Base-by-base conservation (phyloP, 116 monocot genomes). In the Trichopus zeylanicus region DNA sequence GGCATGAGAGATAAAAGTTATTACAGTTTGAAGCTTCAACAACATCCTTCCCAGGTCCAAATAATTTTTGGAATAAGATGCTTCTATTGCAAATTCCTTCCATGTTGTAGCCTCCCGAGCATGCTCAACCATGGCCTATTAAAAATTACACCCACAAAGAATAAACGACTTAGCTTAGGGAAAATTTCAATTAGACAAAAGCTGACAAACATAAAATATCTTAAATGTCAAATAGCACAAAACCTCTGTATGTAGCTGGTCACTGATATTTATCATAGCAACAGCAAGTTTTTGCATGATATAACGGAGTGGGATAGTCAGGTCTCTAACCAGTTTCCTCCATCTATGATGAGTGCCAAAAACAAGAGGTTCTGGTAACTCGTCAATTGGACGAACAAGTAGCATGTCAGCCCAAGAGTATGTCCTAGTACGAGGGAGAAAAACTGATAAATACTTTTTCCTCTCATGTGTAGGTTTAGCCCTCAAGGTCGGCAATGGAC, bases 401-500 rank as follows among this genome's bases (percentile, higher is more conserved):
- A 77, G 79, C 67, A 70, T 76, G 83, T 91, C 87, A 25, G 65
- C 79, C 97, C 97, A 97, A 26, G 78, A 81, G 75, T 91, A 82
- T 52, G 79, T 87, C 67, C 71, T 87, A 64, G 73, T 79, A 42
- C 83, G 84, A 21, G 97, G 97, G 57, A 97, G 91, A 65, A 87
- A 97, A 38, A 91, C 69, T 25, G 79, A 62, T 64, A 80, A 63
- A 57, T 97, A 97, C 5, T 65, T 81, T 70, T 97, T 97, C 71
- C 87, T 75, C 38, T 84, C 91, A 76, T 91, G 87, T 65, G 78
- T 97, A 25, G 97, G 97, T 53, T 97, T 97, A 56, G 87, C 84
- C 67, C 65, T 91, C 63, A 97, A 70, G 47, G 97, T 87, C 70
- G 75, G 58, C 47, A 87, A 70, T 22, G 97, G 91, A 59, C 77